phyloP scores from a whole-genome alignment of 768 basidiomycete species.

The Hebeloma cylindrosporum region DNA sequence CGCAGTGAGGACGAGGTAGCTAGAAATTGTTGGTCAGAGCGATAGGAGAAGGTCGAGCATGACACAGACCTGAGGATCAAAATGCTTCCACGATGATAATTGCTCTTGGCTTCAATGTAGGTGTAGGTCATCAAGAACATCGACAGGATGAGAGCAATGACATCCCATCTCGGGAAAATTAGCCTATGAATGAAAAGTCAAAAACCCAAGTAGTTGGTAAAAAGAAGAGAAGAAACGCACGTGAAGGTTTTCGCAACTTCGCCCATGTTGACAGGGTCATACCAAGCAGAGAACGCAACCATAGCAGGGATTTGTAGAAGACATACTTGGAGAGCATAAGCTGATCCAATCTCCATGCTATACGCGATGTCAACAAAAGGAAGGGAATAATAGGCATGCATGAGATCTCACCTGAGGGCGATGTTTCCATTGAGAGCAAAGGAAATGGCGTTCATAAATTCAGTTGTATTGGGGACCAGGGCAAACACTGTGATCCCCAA shows the following conservation, averaged over 20 bases:
- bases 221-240: slow-evolving; percentile 47
- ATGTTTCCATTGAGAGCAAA: slow-evolving; percentile 98
- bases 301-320: slow-evolving; percentile 97
- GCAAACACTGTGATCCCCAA: slow-evolving; percentile 96
- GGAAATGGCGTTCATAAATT: slow-evolving; percentile 99
- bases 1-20: slow-evolving; percentile 86
- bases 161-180: slow-evolving; percentile 98
- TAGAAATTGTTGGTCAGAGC: slow-evolving; percentile 30
- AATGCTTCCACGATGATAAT: slow-evolving; percentile 96
- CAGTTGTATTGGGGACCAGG: slow-evolving; percentile 96
- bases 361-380: slow-evolving; percentile 4
- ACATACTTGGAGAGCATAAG: slow-evolving; percentile 98
- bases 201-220: background rate
- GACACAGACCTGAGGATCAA: slow-evolving; percentile 81
- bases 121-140: slow-evolving; percentile 99
- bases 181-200: slow-evolving; percentile 49
- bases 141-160: slow-evolving; percentile 89
- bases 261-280: slow-evolving; percentile 83
- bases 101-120: slow-evolving; percentile 98
- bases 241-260: slow-evolving; percentile 90
- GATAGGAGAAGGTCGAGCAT: background rate
- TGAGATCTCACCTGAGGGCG: slow-evolving; percentile 74
- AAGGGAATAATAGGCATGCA: background rate
- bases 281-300: slow-evolving; percentile 98
- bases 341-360: slow-evolving; percentile 99